phyloP scores from a whole-genome alignment of 305 asterid genomes.

The Fraxinus velutina region DNA sequence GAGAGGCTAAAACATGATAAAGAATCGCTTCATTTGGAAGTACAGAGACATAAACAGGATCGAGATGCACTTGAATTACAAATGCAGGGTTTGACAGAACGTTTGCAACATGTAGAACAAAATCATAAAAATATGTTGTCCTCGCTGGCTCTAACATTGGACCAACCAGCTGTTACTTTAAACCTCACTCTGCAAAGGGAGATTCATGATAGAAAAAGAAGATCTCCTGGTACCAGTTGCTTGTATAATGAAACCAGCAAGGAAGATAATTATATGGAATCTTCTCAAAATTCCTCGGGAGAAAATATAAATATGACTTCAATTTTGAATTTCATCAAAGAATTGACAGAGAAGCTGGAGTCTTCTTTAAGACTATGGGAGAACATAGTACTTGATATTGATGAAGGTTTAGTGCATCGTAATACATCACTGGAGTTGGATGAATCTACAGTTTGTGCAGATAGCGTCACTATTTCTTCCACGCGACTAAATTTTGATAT shows the following conservation, averaged over 20 bases:
- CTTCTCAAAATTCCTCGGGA: constrained; percentile 29
- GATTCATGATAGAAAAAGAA: constrained; percentile 54
- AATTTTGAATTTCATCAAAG: constrained; percentile 45
- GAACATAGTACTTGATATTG: constrained; percentile 39
- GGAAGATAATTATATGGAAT: constrained; percentile 29
- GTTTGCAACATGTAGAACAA: constrained; percentile 39
- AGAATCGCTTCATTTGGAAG: constrained; percentile 42
- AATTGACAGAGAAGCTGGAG: constrained; percentile 54
- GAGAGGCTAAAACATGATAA: constrained; percentile 45
- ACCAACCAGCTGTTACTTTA: constrained; percentile 39
- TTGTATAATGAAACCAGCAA: constrained; percentile 31
- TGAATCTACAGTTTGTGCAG: constrained; percentile 52
- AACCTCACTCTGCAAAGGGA: constrained; percentile 44
- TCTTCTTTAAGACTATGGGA: constrained; percentile 70
- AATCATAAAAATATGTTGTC: constrained; percentile 47
- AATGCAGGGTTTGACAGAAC: constrained; percentile 41
- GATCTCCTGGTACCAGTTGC: constrained; percentile 46
- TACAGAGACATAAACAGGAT: constrained; percentile 47
- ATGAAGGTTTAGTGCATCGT: constrained; percentile 32
- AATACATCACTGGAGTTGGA: constrained; percentile 45
- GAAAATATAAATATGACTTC: constrained; percentile 38
- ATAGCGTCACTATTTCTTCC: constrained; percentile 56
- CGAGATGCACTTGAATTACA: constrained; percentile 37
- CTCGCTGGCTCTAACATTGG: constrained; percentile 38
- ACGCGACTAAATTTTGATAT: constrained; percentile 44